phyloP scores from a whole-genome alignment of 2,329 filamentous ascomycete genomes.

The Cercospora sesami region DNA sequence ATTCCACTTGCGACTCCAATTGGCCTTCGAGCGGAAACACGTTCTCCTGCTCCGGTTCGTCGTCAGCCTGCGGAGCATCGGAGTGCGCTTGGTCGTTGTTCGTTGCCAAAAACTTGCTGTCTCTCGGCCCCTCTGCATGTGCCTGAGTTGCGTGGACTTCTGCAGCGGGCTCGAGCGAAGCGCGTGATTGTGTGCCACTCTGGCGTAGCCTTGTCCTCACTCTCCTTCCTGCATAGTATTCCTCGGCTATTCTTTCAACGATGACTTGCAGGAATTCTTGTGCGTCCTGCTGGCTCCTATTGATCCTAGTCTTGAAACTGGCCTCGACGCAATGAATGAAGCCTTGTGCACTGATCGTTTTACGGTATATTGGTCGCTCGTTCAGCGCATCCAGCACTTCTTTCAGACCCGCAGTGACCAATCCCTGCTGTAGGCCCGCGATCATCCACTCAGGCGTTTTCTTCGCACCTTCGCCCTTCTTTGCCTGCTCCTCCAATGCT shows the following conservation, averaged over 20 bases:
- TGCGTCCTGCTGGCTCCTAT: slow-evolving; percentile 92
- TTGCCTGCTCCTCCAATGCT: slow-evolving; percentile 60
- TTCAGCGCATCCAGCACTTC: slow-evolving; percentile 90
- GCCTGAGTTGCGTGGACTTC: background rate
- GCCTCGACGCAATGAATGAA: slow-evolving; percentile 82
- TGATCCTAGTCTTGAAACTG: slow-evolving; percentile 87
- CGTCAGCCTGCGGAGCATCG: slow-evolving; percentile 25
- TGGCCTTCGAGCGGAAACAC: slow-evolving; percentile 90
- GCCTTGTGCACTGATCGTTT: slow-evolving; percentile 82
- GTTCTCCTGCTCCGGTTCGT: slow-evolving; percentile 52
- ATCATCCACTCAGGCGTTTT: slow-evolving; percentile 49
- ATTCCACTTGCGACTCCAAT: slow-evolving; percentile 93
- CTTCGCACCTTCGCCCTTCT: slow-evolving; percentile 50
- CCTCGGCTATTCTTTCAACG: slow-evolving; percentile 86
- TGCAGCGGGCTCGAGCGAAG: background rate
- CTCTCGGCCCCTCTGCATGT: slow-evolving; percentile 17
- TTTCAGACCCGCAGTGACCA: slow-evolving; percentile 85
- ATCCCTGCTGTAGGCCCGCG: slow-evolving; percentile 69
- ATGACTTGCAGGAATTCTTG: slow-evolving; percentile 97
- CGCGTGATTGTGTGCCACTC: background rate
- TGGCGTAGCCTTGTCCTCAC: slow-evolving; percentile 62
- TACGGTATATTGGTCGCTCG: slow-evolving; percentile 88
- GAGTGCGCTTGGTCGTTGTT: slow-evolving; percentile 16
- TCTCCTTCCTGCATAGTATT: slow-evolving; percentile 81
- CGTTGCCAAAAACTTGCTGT: slow-evolving; percentile 23